These are phyloP conservation scores for Carex parvula DNA, from an alignment of 176 grass and related monocot species.

Conservation along the genomic window DNA sequence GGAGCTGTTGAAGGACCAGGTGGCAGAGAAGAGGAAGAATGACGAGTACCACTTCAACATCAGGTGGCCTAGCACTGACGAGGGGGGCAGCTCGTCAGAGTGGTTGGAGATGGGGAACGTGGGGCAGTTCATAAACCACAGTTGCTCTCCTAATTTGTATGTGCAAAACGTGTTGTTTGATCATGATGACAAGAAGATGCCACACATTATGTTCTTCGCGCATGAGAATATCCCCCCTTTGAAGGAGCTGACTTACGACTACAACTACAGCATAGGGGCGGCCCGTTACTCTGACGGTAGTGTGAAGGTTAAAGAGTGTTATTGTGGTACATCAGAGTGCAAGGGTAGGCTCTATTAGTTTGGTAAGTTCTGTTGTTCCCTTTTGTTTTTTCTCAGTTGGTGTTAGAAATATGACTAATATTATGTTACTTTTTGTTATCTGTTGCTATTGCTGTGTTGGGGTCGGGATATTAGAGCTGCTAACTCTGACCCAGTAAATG, in stretches of 20 bases:
- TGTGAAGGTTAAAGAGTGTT: no score
- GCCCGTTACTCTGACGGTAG: no score
- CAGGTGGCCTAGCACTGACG: constrained; percentile 26
- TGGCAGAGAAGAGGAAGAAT: constrained; percentile 40
- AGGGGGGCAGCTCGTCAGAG: constrained; percentile 24
- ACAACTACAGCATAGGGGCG: constrained; percentile 26
- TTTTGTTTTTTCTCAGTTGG: not conserved
- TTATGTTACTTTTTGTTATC: no score
- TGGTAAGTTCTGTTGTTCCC: not conserved
- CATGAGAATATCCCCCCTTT: constrained; percentile 46
- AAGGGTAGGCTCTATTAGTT: constrained; percentile 3
- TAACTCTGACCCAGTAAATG: not conserved
- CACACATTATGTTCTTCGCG: constrained; percentile 54
- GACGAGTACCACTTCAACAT: constrained; percentile 47
- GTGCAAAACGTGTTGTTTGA: constrained; percentile 53
- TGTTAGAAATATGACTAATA: no score
- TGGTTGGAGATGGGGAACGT: constrained; percentile 35
- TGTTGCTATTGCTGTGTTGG: not conserved
- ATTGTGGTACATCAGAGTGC: not conserved
- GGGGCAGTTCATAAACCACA: constrained; percentile 55
- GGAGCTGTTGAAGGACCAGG: constrained; percentile 43
- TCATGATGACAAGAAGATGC: constrained; percentile 48
- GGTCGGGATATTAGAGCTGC: not conserved
- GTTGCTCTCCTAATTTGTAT: constrained; percentile 49
- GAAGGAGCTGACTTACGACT: constrained; percentile 48